Evolutionary conservation across 345 rosid species (phyloP).

Genomic region (Raphanus raphanistrum): DNA sequence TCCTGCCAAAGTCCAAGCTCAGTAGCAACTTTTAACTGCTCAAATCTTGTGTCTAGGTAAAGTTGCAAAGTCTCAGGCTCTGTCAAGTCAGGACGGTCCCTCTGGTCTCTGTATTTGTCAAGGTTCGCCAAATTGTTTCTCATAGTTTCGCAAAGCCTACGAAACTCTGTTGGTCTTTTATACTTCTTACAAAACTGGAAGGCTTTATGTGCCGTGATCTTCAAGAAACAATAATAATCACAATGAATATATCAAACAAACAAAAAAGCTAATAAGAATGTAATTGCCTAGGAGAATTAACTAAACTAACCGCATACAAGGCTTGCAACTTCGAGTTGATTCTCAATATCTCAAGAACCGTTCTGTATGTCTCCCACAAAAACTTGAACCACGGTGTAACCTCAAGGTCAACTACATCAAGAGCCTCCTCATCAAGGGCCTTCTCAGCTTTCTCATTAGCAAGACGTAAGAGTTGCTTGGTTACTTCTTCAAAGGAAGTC

Average conservation of each 20-base stretch:
- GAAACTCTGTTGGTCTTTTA: conserved; percentile 89
- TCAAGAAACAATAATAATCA: conserved; percentile 9
- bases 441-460: conserved; percentile 96
- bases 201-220: conserved; percentile 99
- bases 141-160: conserved; percentile 92
- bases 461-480: conserved; percentile 83
- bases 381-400: conserved; percentile 99
- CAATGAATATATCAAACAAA: not conserved
- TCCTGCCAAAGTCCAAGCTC: conserved; percentile 99
- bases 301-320: conserved; percentile 73
- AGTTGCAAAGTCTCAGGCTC: conserved; percentile 94
- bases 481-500: conserved; percentile 95
- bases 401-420: conserved; percentile 95
- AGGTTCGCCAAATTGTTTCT: conserved; percentile 89
- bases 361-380: conserved; percentile 97
- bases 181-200: conserved; percentile 97
- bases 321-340: conserved; percentile 97
- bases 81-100: conserved; percentile 95
- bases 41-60: conserved; percentile 93
- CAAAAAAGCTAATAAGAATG: not conserved
- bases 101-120: conserved; percentile 94
- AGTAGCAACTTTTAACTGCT: conserved; percentile 92
- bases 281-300: not conserved
- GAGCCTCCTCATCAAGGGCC: conserved; percentile 93
- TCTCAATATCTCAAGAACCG: conserved; percentile 89